These are phyloP conservation scores for Nothophytophthora sp. DNA, from an alignment of 352 stramenopile genomes.

Conservation along the genomic window DNA sequence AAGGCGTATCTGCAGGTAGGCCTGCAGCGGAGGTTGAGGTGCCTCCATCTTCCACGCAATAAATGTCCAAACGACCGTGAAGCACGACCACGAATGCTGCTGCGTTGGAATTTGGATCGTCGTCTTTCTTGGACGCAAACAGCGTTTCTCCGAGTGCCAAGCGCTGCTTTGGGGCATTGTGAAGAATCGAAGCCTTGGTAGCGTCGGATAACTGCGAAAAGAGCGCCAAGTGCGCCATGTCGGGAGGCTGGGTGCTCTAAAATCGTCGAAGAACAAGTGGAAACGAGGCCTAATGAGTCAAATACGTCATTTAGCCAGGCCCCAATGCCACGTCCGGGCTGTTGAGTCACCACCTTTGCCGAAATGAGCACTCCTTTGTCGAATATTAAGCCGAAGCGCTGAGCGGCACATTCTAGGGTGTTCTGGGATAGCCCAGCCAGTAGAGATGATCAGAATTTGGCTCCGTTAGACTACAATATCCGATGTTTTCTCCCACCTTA, in stretches of 20 bases:
- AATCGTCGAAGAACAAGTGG: neutral
- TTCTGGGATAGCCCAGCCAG: conserved; percentile 12
- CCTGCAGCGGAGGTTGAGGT: neutral
- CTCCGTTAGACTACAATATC: neutral
- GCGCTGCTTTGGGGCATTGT: conserved; percentile 20
- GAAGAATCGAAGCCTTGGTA: conserved; percentile 26
- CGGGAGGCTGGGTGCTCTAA: conserved; percentile 34
- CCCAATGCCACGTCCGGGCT: too few species aligned
- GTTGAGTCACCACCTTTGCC: conserved; percentile 13
- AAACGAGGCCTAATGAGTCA: neutral
- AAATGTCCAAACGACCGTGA: conserved; percentile 45
- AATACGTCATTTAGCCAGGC: too few species aligned
- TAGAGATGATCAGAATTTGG: neutral
- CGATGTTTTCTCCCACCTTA: conserved; percentile 7
- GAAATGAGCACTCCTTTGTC: conserved; percentile 23
- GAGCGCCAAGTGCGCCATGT: conserved; percentile 38
- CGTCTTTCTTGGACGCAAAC: conserved; percentile 3
- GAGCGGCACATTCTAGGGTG: conserved; percentile 22
- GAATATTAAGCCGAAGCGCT: conserved; percentile 30
- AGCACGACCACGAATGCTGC: conserved; percentile 37
- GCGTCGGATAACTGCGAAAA: conserved; percentile 45
- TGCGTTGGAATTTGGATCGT: neutral
- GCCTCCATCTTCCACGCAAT: conserved; percentile 29
- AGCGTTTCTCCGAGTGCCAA: conserved; percentile 21
- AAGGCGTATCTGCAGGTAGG: neutral